Conservation (phyloP, 345 rosid species). For the Melastoma malabathricum region DNA sequence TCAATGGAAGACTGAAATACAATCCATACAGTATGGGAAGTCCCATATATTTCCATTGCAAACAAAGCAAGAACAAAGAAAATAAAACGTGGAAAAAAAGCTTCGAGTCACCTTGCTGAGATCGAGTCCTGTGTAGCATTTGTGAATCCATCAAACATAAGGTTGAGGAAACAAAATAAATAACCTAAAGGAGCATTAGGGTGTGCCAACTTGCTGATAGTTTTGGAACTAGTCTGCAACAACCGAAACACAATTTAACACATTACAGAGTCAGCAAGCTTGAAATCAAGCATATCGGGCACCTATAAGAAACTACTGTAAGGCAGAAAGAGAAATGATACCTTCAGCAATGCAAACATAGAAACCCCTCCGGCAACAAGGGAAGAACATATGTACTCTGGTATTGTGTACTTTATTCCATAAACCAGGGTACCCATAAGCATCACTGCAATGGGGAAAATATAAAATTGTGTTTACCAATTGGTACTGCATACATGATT, state of each 20-base stretch:
- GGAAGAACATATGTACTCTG: slow-evolving; percentile 64
- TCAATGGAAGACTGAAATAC: too few relatives aligned
- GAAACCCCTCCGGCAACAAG: slow-evolving; percentile 98
- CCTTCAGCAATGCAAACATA: slow-evolving; percentile 77
- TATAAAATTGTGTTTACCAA: not conserved
- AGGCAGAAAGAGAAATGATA: slow-evolving; percentile 8
- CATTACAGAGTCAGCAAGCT: not conserved
- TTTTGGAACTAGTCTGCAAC: slow-evolving; percentile 83
- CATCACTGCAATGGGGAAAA: slow-evolving; percentile 53
- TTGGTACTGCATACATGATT: too few relatives aligned
- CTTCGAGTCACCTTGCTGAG: slow-evolving; percentile 37
- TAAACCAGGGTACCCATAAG: slow-evolving; percentile 84
- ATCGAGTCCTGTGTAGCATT: slow-evolving; percentile 97
- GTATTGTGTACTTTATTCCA: slow-evolving; percentile 68
- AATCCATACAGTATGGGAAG: too few relatives aligned
- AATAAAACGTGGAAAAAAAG: not conserved
- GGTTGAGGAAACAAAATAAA: slow-evolving; percentile 82
- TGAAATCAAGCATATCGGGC: not conserved
- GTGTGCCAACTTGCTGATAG: slow-evolving; percentile 84
- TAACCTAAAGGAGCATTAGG: slow-evolving; percentile 97
- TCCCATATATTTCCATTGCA: not conserved
- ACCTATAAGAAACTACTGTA: not conserved
- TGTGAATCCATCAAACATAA: slow-evolving; percentile 94
- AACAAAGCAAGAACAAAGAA: not conserved
- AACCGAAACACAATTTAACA: slow-evolving; percentile 2